Evolutionary conservation across 805 yeast genomes (phyloP).

Genomic region (Kuraishia borneana): DNA sequence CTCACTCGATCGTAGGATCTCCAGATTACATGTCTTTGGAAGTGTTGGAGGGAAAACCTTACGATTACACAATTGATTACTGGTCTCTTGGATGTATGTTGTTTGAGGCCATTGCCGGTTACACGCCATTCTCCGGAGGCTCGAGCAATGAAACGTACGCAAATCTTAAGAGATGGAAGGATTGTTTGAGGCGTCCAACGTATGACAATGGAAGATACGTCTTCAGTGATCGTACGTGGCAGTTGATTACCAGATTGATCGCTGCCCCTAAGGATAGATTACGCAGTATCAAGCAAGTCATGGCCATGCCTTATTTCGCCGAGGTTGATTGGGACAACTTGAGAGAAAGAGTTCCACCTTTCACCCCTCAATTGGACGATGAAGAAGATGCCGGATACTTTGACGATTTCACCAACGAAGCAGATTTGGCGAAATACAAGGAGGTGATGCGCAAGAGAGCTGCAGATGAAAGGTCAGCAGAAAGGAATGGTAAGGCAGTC

Average conservation of each 20-base stretch:
- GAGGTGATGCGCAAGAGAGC: constrained; percentile 92
- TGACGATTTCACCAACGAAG: constrained; percentile 94
- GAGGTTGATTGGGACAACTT: constrained; percentile 74
- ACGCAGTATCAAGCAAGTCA: constrained; percentile 72
- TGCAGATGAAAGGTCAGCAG: constrained; percentile 73
- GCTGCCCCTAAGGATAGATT: constrained; percentile 70
- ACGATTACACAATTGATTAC: constrained; percentile 94
- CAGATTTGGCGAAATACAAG: constrained; percentile 94
- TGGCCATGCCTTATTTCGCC: constrained; percentile 66
- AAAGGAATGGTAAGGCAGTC: constrained; percentile 42
- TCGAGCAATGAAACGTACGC: constrained; percentile 91
- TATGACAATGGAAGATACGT: constrained; percentile 86
- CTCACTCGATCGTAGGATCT: constrained; percentile 93
- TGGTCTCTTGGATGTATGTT: constrained; percentile 98
- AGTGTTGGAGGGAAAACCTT: constrained; percentile 85
- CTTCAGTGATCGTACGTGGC: constrained; percentile 96
- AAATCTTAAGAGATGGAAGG: constrained; percentile 87
- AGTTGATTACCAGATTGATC: constrained; percentile 64
- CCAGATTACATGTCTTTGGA: constrained; percentile 99
- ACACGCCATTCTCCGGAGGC: constrained; percentile 94
- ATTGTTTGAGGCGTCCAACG: constrained; percentile 79
- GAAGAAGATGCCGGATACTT: constrained; percentile 98
- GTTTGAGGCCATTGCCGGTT: constrained; percentile 92
- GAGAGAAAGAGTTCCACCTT: constrained; percentile 76
- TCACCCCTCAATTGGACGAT: constrained; percentile 91